Base-by-base conservation (phyloP, 129 eudicot genomes). In the Chrysanthemum lavandulifolium region DNA sequence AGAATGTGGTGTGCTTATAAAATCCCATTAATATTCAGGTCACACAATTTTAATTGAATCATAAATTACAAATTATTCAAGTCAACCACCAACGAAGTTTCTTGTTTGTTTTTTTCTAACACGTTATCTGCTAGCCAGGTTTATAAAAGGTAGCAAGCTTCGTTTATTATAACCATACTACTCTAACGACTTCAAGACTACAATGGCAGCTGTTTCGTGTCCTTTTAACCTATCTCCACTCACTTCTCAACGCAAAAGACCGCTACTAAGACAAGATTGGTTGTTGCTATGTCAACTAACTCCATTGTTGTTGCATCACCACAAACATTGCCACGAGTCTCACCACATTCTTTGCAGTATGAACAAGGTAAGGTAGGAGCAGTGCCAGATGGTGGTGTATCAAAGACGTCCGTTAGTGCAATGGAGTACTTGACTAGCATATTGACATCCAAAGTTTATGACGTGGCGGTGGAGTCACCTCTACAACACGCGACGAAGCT, bases 401-500 rank as follows among this genome's bases (percentile, higher is more conserved):
- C 75, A 23, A 58, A 62, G 15, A 73, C 77, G 49, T 19, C 60
- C 16, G 19, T 82, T 50, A 72, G 74, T 54, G 72, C 80, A 52
- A 79, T 85, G 89, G 84, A 79, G 72, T 85, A 82, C 69, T 68
- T 85, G 78, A 76, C 80, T 40, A 82, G 77, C 50, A 79, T 85
- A 21, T 67, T 79, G 55, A 72, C 84, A 51, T 79, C 89, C 0
- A 80, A 71, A 65, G 86, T 79, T 23, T 85, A 85, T 31, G 89
- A 85, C 23, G 89, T 85, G 9, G 89, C 89, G 0, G 65, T 79
- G 5, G 91, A 91, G 76, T 76, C 97, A 13, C 95, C 89, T 5
- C 74, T 88, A 76, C 85, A 86, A 64, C 83, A 73, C n/a, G 97
- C 92, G 9, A 33, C 84, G 0, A 88, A 86, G 88, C 83, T 91